These are phyloP conservation scores for Aspergillus leporis DNA, from an alignment of 495 filamentous ascomycete species.

Conservation along the genomic window DNA sequence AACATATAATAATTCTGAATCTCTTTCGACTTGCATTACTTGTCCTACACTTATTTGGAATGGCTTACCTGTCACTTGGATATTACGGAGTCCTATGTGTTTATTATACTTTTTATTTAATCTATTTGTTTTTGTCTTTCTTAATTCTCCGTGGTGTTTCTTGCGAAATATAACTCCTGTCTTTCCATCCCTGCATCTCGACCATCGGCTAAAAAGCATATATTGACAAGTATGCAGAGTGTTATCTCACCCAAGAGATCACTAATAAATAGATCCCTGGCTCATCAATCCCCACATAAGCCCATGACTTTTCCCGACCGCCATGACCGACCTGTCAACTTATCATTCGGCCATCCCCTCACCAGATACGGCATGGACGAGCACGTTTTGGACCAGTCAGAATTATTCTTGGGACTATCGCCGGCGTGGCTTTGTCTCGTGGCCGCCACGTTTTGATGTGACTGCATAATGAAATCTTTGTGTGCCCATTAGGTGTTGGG, in stretches of 20 bases:
- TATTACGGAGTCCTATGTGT: too few relatives aligned
- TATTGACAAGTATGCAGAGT: not conserved
- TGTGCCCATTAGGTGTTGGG: not conserved
- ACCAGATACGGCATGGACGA: not conserved
- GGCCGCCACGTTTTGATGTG: constrained; percentile 43
- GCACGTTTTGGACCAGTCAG: constrained; percentile 19
- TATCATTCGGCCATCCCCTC: not conserved
- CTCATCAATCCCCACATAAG: not conserved
- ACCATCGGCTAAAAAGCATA: not conserved
- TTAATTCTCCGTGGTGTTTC: not conserved
- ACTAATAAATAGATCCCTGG: not conserved
- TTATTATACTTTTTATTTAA: not conserved
- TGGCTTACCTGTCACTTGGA: not conserved
- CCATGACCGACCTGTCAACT: not conserved
- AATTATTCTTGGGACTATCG: constrained; percentile 6
- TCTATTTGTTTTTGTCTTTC: not conserved
- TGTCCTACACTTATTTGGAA: too few relatives aligned
- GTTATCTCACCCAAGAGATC: not conserved
- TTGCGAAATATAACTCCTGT: not conserved
- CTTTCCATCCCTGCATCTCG: not conserved
- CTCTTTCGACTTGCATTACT: not conserved
- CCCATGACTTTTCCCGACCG: not conserved
- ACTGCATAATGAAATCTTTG: not conserved
- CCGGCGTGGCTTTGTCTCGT: constrained; percentile 34
- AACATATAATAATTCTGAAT: not conserved